Conservation (phyloP, 1,139 yeast species). For the Suhomyces choctaworum region DNA sequence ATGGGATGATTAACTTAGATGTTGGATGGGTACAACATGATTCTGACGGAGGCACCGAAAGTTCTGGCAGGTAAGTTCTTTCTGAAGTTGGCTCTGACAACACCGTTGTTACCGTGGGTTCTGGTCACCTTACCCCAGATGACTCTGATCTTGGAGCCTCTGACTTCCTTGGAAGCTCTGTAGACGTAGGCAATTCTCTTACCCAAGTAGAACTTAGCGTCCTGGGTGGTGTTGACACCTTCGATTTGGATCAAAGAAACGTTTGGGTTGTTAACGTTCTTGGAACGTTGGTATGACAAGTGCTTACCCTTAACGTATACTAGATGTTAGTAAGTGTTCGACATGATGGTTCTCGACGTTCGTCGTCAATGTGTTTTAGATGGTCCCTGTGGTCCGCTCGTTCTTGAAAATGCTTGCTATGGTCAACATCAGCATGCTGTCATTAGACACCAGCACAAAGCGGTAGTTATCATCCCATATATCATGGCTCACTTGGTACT, state of each 20-base stretch:
- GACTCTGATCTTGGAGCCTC: constrained; percentile 99
- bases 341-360: no score
- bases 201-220: constrained; percentile 98
- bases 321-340: constrained; percentile 60
- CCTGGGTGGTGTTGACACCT: constrained; percentile 89
- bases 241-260: constrained; percentile 95
- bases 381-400: no score
- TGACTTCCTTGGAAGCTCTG: constrained; percentile 97
- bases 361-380: no score
- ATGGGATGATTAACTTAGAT: constrained; percentile 56
- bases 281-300: constrained; percentile 99
- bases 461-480: no score
- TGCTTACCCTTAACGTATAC: constrained; percentile 99
- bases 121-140: constrained; percentile 99
- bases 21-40: constrained; percentile 99
- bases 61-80: constrained; percentile 99
- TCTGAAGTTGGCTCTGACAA: constrained; percentile 98
- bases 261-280: constrained; percentile 98
- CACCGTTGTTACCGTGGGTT: constrained; percentile 98
- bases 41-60: constrained; percentile 99
- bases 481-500: no score
- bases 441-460: no score
- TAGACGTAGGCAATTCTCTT: constrained; percentile 99
- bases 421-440: no score
- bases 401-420: no score